Base-by-base conservation (phyloP, 495 filamentous ascomycete genomes). In the Podospora appendiculata region DNA sequence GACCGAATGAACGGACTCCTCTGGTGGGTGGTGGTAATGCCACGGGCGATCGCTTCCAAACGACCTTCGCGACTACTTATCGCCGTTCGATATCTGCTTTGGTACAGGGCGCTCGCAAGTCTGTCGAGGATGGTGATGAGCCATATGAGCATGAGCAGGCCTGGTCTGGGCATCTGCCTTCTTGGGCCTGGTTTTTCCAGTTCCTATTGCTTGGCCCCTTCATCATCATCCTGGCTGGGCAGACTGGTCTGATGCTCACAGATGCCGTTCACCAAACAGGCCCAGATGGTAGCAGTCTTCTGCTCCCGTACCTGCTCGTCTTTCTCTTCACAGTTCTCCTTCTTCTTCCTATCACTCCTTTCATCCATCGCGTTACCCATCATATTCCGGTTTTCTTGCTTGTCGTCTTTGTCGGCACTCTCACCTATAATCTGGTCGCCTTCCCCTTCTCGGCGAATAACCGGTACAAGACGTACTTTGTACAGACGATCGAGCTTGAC, bases 131-230 rank as follows among this genome's bases (percentile, higher is more conserved):
- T 1, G 57, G 58, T 32, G 50, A 47, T 45, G 66, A 32, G 57
- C 76, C 87, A 6, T 95, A 86, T 56, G 80, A 79, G n/a, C 70
- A 78, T 43, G 92, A 98, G 60, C 93, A 98, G 62, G 60, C 76
- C 4, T 97, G 93, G 93, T 92, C 87, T 54, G 79, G 77, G 19
- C 73, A 78, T 17, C 64, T 98, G 39, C 91, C 89, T 1, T 77
- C 76, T 32, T 95, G 86, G 85, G 79, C 84, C 18, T 98, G 93
- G 93, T 64, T 91, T 35, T 56, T 91, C 16, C 89, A 97, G 63
- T 88, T 96, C 55, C 71, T 98, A 6, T 57, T 96, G 38, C 73
- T 89, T 10, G 84, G 81, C 0, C 90, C 92, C 2, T 79, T 96
- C 42, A 75, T 79, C 38, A 74, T 95, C 52, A 83, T 89, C 32